These are phyloP conservation scores for Nemania sp. DNA, from an alignment of 2,329 filamentous ascomycete genomes.

Conservation along the genomic window DNA sequence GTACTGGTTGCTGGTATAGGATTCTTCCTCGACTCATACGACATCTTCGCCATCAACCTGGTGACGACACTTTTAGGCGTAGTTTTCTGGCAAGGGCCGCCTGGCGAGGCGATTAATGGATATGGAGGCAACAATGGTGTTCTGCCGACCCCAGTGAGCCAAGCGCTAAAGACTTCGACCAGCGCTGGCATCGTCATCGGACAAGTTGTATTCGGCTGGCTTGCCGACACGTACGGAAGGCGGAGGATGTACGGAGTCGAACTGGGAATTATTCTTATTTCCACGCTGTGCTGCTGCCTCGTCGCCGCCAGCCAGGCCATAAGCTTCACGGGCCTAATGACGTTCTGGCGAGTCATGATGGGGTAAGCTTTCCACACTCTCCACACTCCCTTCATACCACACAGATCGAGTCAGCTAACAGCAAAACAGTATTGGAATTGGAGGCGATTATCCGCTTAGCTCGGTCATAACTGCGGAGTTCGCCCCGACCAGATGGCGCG, in stretches of 20 bases:
- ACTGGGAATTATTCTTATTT: conserved; percentile 70
- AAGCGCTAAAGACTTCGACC: conserved; percentile 79
- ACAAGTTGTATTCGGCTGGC: conserved; percentile 74
- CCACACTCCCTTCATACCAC: background rate
- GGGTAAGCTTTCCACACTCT: conserved; percentile 41
- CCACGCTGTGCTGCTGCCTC: conserved; percentile 69
- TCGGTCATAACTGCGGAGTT: conserved; percentile 86
- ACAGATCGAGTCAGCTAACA: conserved; percentile 16
- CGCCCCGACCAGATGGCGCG: conserved; percentile 78
- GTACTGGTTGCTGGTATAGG: conserved; percentile 77
- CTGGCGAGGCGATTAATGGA: conserved; percentile 45
- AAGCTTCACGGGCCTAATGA: conserved; percentile 61
- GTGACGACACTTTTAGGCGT: conserved; percentile 73
- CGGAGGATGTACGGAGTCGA: conserved; percentile 84
- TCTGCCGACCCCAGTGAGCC: conserved; percentile 67
- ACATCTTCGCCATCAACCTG: conserved; percentile 79
- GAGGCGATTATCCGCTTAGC: conserved; percentile 80
- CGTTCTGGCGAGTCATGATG: conserved; percentile 79
- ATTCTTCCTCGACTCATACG: conserved; percentile 83
- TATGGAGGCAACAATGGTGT: conserved; percentile 56
- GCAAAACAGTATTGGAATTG: conserved; percentile 67
- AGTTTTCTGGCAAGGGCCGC: conserved; percentile 67
- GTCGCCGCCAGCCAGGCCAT: conserved; percentile 64
- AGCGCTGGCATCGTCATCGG: conserved; percentile 78
- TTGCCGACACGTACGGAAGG: conserved; percentile 75